Evolutionary conservation across 139 green algal species (phyloP), one percentile per base, ranked within the genome.

Genomic region (Coelastrella sp.): DNA sequence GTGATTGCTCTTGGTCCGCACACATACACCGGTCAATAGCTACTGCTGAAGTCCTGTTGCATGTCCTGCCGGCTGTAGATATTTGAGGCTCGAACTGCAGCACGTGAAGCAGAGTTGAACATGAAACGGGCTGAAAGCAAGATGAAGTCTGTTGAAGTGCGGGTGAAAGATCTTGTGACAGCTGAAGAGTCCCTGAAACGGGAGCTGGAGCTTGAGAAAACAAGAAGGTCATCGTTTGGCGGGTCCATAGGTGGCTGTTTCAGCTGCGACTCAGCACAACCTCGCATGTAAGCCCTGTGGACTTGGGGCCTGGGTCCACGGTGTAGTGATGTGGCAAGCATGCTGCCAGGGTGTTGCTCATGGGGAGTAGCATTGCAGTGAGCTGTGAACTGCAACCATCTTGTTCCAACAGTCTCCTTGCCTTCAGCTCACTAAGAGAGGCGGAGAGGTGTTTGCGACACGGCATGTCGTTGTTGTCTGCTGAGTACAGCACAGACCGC

Each of bases 91-190:
- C 35, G 25, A 9, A 64, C 15, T 27, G 66, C 48, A 25, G 80
- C 80, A 30, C 66, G 64, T 13, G 66, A 79, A 51, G 37, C 35
- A 21, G 66, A 80, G 51, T 25, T 45, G 23, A 60, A 67, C 32
- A 35, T 79, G 27, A 76, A 71, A 6, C 15, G 59, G 37, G 78
- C 78, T 45, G 78, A 84, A 37, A 63, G 34, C 41, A 84, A 63
- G 40, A 66, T 48, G 4, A 84, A 38, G 13, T 76, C 68, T 40
- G 78, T 45, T 30, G 80, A 86, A 50, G 27, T 79, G 25, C 80
- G 48, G 8, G 80, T 80, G 66, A 25, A 32, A 0, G 66, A 80
- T 67, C 67, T 86, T 30, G 23, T 11, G 5, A 48, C 80, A 45
- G 48, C 66, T 3, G 80, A 86, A 32, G 67, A 86, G 80, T 32